Conservation (phyloP, 2,329 filamentous ascomycete genomes). For the Arthroderma uncinatum region DNA sequence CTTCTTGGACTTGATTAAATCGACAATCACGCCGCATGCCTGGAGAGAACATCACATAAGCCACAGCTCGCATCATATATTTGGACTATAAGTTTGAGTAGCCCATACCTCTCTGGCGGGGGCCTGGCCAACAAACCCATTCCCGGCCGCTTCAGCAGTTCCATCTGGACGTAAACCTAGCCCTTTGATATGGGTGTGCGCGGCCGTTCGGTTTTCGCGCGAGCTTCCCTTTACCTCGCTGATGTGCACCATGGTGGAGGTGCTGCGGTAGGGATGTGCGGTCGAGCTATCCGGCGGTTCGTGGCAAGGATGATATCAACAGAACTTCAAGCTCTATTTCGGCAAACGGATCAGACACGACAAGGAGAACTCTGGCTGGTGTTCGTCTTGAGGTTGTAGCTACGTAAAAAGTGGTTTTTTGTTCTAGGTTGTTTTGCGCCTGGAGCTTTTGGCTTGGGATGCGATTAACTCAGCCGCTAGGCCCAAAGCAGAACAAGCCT, state of each 20-base stretch:
- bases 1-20: conserved; percentile 90
- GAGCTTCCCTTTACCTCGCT: conserved; percentile 90
- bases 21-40: conserved; percentile 93
- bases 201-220: conserved; percentile 90
- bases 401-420: not conserved
- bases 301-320: not conserved
- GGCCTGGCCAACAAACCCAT: conserved; percentile 82
- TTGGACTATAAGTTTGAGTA: not conserved
- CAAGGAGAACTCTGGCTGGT: not conserved
- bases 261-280: not conserved
- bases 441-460: conserved; percentile 2
- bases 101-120: conserved; percentile 69
- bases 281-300: not conserved
- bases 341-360: not conserved
- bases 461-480: conserved; percentile 12
- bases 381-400: not conserved
- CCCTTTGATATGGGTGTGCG: conserved; percentile 96
- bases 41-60: conserved; percentile 26
- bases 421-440: not conserved
- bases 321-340: not conserved
- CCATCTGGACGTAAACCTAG: conserved; percentile 80
- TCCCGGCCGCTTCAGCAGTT: conserved; percentile 63
- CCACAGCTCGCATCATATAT: not conserved
- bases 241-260: conserved; percentile 62
- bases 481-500: conserved; percentile 7